phyloP scores from a whole-genome alignment of 305 asterid genomes.

The Plantago coronopus region DNA sequence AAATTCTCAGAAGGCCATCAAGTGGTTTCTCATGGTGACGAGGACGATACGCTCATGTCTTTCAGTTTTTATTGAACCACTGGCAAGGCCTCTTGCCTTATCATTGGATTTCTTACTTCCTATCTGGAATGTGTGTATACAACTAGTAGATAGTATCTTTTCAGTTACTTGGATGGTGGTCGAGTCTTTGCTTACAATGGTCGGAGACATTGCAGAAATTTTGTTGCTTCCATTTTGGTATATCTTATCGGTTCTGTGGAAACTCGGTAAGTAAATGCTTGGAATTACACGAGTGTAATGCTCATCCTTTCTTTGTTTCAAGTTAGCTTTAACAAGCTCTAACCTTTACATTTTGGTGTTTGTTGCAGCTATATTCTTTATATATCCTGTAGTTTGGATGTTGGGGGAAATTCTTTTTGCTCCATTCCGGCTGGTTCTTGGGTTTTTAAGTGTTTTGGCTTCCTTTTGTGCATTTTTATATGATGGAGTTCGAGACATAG shows the following conservation, averaged over 20 bases:
- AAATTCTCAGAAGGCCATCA: conserved; percentile 81
- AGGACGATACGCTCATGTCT: conserved; percentile 54
- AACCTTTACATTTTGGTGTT: conserved; percentile 22
- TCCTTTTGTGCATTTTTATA: conserved; percentile 37
- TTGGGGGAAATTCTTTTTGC: conserved; percentile 64
- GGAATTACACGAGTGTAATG: conserved; percentile 3
- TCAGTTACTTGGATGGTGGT: conserved; percentile 64
- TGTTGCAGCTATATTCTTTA: conserved; percentile 47
- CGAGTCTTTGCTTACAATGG: conserved; percentile 52
- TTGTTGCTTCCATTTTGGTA: conserved; percentile 73
- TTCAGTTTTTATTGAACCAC: conserved; percentile 53
- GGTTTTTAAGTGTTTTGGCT: conserved; percentile 46
- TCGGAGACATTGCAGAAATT: conserved; percentile 53
- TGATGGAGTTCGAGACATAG: conserved; percentile 42
- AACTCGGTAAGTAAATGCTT: conserved; percentile 48
- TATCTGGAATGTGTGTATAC: conserved; percentile 48
- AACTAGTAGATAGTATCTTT: conserved; percentile 48
- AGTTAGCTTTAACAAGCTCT: conserved; percentile 6
- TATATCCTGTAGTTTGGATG: conserved; percentile 77
- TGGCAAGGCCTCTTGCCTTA: conserved; percentile 60
- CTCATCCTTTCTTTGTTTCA: background rate
- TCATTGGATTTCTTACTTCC: conserved; percentile 69
- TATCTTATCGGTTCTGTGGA: conserved; percentile 42
- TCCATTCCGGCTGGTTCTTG: conserved; percentile 69
- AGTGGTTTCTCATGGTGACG: conserved; percentile 70